Conservation (phyloP, 139 green algal species). For the Micractinium sp. region DNA sequence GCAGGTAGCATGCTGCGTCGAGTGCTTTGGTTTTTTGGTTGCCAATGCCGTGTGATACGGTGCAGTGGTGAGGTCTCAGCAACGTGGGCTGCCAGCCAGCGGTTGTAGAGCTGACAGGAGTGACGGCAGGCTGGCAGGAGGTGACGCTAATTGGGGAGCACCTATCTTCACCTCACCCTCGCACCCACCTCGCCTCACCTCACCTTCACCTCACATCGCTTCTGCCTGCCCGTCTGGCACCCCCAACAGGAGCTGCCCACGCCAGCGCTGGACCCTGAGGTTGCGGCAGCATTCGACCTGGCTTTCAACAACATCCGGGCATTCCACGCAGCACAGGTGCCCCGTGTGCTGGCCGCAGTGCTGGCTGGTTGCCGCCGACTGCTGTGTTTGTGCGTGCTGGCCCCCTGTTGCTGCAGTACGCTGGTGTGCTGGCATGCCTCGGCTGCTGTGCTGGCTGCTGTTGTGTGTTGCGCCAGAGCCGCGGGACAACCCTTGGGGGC, state of each 20-base stretch:
- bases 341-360: not conserved
- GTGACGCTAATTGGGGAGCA: no score
- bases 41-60: not conserved
- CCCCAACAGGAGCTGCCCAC: conserved; percentile 75
- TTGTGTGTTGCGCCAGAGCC: not conserved
- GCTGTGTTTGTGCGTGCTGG: no score
- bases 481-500: no score
- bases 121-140: no score
- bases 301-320: conserved; percentile 94
- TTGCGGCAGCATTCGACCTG: conserved; percentile 88
- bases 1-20: no score
- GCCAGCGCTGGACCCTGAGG: conserved; percentile 75
- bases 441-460: not conserved
- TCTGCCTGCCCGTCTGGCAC: not conserved
- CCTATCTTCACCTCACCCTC: not conserved
- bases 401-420: no score
- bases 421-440: no score
- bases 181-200: not conserved
- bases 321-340: conserved; percentile 93
- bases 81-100: no score
- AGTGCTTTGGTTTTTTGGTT: no score
- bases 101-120: no score
- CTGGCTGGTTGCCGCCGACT: no score
- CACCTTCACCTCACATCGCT: not conserved
- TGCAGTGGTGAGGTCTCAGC: not conserved